Base-by-base conservation (phyloP, 805 yeast genomes). In the Metschnikowia henanensis region DNA sequence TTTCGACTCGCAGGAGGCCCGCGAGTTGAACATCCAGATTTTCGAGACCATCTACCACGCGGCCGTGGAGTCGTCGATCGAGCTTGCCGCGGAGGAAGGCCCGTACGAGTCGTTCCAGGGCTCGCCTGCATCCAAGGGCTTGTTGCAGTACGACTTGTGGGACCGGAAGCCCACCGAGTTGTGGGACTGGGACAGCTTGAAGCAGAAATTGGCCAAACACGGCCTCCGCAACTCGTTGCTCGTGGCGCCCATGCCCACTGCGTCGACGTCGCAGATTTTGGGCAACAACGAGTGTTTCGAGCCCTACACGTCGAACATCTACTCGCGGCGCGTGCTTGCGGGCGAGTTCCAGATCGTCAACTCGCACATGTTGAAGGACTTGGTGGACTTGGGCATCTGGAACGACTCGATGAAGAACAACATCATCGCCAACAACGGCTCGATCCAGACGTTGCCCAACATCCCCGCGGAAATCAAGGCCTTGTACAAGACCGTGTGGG, bases 191-290 rank as follows among this genome's bases (percentile, higher is more conserved):
- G 82, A 76, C 53, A 41, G 64, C n/a, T 65, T 79, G 54, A 79
- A 77, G 62, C 71, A 65, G 48, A 64, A 69, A 45, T 64, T 79
- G 56, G 70, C 71, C 39, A 66, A 68, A 50, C 67, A 72, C 56
- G 84, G 84, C 35, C 55, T 79, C 35, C 72, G 84, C 64, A 79
- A 79, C 65, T 79, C 84, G 29, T 67, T 79, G 52, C 71, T 79
- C 52, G 81, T 79, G 49, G 84, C 84, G 1, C 83, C 83, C 48
- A 79, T 79, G 84, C 84, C 84, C 34, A 79, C 84, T 46, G 83
- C 83, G n/a, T 79, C 83, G 19, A 79, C 83, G 5, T 79, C 83
- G 8, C 84, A 79, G 60, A 79, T 79, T 48, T 69, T 79, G 57
- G 84, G 83, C 51, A 75, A 73, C 62, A 79, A 77, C 57, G 84